phyloP scores from a whole-genome alignment of 2,329 filamentous ascomycete species.

The Colletotrichum truncatum region DNA sequence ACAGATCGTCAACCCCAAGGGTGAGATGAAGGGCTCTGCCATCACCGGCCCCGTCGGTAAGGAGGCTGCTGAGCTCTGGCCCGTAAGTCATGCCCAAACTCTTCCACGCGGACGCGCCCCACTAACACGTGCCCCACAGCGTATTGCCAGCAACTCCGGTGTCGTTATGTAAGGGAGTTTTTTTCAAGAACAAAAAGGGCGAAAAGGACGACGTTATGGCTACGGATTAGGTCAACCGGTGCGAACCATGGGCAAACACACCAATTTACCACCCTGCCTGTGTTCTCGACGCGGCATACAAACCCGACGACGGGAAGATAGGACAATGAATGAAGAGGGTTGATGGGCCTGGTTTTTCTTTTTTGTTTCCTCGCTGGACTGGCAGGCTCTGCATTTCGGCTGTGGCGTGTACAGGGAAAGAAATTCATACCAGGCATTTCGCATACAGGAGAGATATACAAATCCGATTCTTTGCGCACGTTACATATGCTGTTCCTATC shows the following conservation, averaged over 20 bases:
- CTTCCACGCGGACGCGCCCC: background rate
- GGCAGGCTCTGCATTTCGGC: conserved; percentile 62
- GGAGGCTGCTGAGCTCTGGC: conserved; percentile 99
- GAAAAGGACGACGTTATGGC: conserved; percentile 32
- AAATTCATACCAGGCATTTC: conserved; percentile 56
- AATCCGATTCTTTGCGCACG: conserved; percentile 36
- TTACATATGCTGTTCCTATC: background rate
- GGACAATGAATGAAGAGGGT: conserved; percentile 10
- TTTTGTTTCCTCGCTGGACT: conserved; percentile 49
- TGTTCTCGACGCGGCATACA: background rate
- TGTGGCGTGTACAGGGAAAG: conserved; percentile 61
- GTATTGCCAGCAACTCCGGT: conserved; percentile 99
- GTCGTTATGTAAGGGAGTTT: conserved; percentile 90
- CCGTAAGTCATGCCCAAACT: conserved; percentile 67
- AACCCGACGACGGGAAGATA: background rate
- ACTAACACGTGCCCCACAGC: conserved; percentile 62
- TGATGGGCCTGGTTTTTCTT: conserved; percentile 34
- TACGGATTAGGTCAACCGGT: conserved; percentile 32
- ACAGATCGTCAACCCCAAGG: conserved; percentile 99
- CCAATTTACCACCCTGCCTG: background rate
- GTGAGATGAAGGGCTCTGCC: conserved; percentile 99
- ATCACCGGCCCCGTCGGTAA: conserved; percentile 99
- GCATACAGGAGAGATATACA: conserved; percentile 54
- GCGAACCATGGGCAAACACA: conserved; percentile 29
- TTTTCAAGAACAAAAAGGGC: conserved; percentile 30